Percentiles rank a stretch among this genome's conserved stretches.
Evolutionary conservation across 2,329 filamentous ascomycete species (phyloP).

Genomic region (Zasmidium angulare): DNA sequence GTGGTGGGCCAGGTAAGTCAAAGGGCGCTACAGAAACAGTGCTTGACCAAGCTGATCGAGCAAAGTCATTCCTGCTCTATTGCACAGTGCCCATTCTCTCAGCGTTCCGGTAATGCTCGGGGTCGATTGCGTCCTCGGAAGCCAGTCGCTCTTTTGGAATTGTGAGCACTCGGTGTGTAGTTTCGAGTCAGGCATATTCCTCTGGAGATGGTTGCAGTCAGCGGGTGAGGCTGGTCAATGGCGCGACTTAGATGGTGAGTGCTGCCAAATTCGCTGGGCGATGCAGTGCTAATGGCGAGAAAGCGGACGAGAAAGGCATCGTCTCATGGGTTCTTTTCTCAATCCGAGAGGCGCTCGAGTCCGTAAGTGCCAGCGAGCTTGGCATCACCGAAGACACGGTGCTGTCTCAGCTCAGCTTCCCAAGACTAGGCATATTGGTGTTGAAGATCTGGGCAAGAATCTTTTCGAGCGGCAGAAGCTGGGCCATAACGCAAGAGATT

Average conservation of each 20-base stretch:
- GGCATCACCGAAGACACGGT: neutral
- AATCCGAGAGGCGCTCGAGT: conserved; percentile 43
- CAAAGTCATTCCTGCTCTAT: conserved; percentile 46
- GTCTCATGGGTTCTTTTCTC: conserved; percentile 50
- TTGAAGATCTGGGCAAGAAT: conserved; percentile 5
- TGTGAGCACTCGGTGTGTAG: conserved; percentile 57
- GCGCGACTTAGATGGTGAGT: neutral
- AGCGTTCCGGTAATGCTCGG: conserved; percentile 58
- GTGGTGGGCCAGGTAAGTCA: conserved; percentile 42
- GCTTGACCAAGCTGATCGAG: no score
- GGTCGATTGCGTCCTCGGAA: conserved; percentile 55
- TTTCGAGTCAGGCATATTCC: conserved; percentile 55
- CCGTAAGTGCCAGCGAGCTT: conserved; percentile 1
- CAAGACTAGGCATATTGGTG: neutral
- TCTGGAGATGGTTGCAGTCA: conserved; percentile 52
- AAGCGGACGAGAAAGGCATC: conserved; percentile 44
- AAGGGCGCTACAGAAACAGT: no score
- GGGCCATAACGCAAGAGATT: conserved; percentile 1
- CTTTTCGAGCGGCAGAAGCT: neutral
- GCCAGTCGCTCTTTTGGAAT: conserved; percentile 58
- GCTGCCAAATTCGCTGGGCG: conserved; percentile 1
- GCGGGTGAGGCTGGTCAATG: conserved; percentile 16
- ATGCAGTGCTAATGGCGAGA: neutral
- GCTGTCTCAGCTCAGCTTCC: neutral
- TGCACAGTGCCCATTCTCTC: conserved; percentile 56